Conservation (phyloP, 2,329 filamentous ascomycete genomes). For the Aspergillus costaricaensis region DNA sequence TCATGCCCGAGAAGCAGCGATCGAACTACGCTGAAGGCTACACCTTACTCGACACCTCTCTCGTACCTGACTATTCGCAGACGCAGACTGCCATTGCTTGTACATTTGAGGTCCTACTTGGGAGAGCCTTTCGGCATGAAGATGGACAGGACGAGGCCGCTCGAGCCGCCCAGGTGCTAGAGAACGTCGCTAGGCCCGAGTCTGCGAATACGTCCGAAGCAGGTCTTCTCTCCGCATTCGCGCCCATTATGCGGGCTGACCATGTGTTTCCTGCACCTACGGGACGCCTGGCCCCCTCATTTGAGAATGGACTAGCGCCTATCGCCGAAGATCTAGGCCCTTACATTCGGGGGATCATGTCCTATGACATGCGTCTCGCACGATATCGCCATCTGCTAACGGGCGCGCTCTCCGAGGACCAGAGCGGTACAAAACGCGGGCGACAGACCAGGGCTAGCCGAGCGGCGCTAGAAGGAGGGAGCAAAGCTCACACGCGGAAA, state of each 20-base stretch:
- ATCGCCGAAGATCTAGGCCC: constrained; percentile 81
- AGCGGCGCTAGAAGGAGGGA: constrained; percentile 74
- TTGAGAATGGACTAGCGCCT: constrained; percentile 69
- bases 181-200: constrained; percentile 23
- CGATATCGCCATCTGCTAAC: constrained; percentile 65
- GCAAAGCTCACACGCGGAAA: constrained; percentile 64
- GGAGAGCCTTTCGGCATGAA: constrained; percentile 25
- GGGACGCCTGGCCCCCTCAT: constrained; percentile 61
- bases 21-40: constrained; percentile 58
- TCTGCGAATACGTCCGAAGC: constrained; percentile 32
- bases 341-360: constrained; percentile 82
- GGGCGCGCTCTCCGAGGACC: constrained; percentile 63
- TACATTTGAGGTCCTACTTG: constrained; percentile 33
- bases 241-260: constrained; percentile 50
- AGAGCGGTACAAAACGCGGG: constrained; percentile 53
- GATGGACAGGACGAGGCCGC: constrained; percentile 24
- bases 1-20: constrained; percentile 55
- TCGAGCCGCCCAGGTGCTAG: constrained; percentile 34
- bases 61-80: constrained; percentile 46
- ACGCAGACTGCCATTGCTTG: constrained; percentile 40
- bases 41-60: constrained; percentile 56
- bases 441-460: constrained; percentile 73
- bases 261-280: constrained; percentile 35
- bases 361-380: constrained; percentile 72
- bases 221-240: constrained; percentile 53